Evolutionary conservation across 352 stramenopile genomes (phyloP), one percentile per base, ranked within the genome.

Genomic region (Globisporangium rhizosaccharum): DNA sequence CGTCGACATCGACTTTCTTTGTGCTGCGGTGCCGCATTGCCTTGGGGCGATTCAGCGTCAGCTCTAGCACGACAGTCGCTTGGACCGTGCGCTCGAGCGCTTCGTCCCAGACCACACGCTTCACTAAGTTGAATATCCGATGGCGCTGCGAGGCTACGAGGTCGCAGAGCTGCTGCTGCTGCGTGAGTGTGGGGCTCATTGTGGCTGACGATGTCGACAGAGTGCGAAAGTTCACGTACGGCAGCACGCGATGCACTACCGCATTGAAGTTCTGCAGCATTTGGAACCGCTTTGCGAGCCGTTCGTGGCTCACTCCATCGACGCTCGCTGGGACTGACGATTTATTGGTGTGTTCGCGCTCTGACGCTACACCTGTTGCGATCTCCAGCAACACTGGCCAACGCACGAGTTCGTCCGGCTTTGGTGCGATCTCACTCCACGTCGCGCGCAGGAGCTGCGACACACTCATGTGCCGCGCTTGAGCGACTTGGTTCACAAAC

Each of bases 11-110:
- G 0, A 63, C 57, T 50, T 87, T 81, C 1, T 76, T 75, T 3
- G 71, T 75, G 10, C 73, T 65, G 14, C 81, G 83, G 53, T 91
- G 82, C 0, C 82, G 82, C 85, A 91, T 94, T 18, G 87, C 87
- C 60, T 90, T 92, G 9, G 82, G 79, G 15, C 85, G 75, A 50
- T 92, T 92, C 33, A 96, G 52, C n/a, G 73, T 84, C 17, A 96
- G 52, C n/a, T 94, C 85, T 37, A 88, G 73, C 30, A 68, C 64
- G 2, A 73, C 59, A 5, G 73, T 79, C 7, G 55, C 59, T 23
- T 77, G 67, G 18, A 66, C 67, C 9, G 85, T 93, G n/a, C 68
- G 67, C 17, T 59, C 66, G 10, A 96, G 52, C 7, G 81, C 79
- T 47, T 75, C 81, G 3, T 91, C 75, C 87, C 87, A 96, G 14